Evolutionary conservation across 768 basidiomycete species (phyloP), one percentile per base, ranked within the genome.

Genomic region (Lentinula aciculospora): DNA sequence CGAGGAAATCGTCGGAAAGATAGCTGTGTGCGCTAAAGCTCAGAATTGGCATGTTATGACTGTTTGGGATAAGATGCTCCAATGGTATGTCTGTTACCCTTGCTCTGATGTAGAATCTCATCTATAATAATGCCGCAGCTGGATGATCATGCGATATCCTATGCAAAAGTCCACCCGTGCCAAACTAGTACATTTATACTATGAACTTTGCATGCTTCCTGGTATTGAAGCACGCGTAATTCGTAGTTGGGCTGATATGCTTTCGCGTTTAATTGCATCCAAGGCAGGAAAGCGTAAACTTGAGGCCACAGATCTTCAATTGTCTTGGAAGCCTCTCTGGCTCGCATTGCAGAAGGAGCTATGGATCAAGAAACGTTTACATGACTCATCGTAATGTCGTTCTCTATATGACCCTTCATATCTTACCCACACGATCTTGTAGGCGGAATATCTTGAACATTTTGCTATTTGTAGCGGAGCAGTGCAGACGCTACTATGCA

Each of bases 321-420:
- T 93, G 3, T 74, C 82, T 1, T 93, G 91, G 91, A 61, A 74
- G 60, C 85, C 89, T 10, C 75, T 93, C n/a, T 93, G 92, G 90
- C 74, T 80, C 15, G 73, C 77, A 25, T 70, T 93, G 28, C 77
- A 86, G 71, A 88, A 83, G 68, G 90, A 92, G 62, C 66, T 92
- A 0, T 89, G 86, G 81, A 82, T 83, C 4, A 89, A 88, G 71
- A 78, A 80, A 56, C 77, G 84, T 62, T 74, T 82, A 19, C 74
- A 79, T 21, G 85, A 88, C 60, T 67, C 76, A 25, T 77, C 81
- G 85, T 88, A 69, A 64, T 82, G 69, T 10, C 50, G 60, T 53
- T 28, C 36, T 28, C 44, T 56, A 19, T 23, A 34, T 29, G 44
- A 54, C 48, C 27, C 23, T 46, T 21, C 32, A n/a, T 53, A 23